Conservation (phyloP, 805 yeast species). For the Yueomyces sp. region DNA sequence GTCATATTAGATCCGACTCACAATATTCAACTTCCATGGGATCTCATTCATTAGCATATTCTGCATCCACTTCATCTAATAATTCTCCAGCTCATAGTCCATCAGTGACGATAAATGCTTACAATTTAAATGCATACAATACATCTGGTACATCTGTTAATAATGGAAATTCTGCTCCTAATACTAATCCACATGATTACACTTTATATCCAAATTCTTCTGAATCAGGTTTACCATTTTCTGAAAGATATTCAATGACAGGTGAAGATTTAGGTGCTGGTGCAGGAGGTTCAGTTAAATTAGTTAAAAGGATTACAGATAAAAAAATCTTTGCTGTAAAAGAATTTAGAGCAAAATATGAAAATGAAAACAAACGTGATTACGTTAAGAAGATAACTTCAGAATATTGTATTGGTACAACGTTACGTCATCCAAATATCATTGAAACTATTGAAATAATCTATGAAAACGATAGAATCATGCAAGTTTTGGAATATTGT, state of each 20-base stretch:
- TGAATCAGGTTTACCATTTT: slow-evolving; percentile 41
- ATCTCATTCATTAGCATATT: not conserved
- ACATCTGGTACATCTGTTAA: not conserved
- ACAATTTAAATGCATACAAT: not conserved
- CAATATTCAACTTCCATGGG: not conserved
- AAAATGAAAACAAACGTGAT: slow-evolving; percentile 64
- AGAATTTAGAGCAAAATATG: slow-evolving; percentile 69
- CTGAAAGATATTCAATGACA: slow-evolving; percentile 64
- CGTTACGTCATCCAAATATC: slow-evolving; percentile 77
- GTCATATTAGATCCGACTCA: not conserved
- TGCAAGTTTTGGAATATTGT: slow-evolving; percentile 89
- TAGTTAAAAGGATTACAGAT: slow-evolving; percentile 57
- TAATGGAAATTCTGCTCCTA: not conserved
- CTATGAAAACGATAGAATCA: slow-evolving; percentile 70
- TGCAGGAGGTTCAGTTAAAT: slow-evolving; percentile 81
- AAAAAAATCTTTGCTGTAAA: slow-evolving; percentile 74
- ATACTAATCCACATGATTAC: slow-evolving; percentile 21
- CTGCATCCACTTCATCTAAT: not conserved
- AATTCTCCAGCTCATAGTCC: not conserved
- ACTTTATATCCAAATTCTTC: slow-evolving; percentile 24
- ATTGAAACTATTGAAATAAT: slow-evolving; percentile 84
- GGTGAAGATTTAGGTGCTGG: slow-evolving; percentile 89
- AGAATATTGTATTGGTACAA: slow-evolving; percentile 85
- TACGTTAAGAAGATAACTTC: slow-evolving; percentile 85
- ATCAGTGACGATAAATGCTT: not conserved